phyloP scores from a whole-genome alignment of 192 early-diverging fungal species.

The Coemansia sp. region DNA sequence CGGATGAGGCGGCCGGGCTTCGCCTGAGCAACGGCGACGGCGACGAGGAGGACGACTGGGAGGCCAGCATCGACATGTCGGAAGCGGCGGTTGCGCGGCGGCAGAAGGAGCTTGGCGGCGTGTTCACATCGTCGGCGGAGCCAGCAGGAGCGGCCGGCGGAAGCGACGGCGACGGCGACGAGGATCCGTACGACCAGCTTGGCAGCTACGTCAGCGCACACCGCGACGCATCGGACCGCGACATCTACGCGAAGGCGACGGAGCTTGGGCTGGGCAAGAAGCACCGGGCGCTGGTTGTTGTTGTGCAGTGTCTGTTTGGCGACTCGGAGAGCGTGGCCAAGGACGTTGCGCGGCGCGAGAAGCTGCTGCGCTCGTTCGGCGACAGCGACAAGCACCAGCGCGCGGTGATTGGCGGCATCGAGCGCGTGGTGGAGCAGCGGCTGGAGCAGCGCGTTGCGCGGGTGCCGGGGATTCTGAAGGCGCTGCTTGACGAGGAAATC shows the following conservation, averaged over 20 bases:
- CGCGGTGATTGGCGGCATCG: conserved; percentile 88
- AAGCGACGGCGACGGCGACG: conserved; percentile 55
- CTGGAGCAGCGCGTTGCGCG: conserved; percentile 13
- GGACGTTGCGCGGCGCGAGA: conserved; percentile 71
- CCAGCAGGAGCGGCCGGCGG: conserved; percentile 67
- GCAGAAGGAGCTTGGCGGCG: conserved; percentile 65
- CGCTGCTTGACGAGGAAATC: conserved; percentile 87
- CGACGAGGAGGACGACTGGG: conserved; percentile 73
- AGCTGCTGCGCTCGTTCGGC: conserved; percentile 74
- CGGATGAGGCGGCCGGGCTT: conserved; percentile 67
- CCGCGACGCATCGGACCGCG: conserved; percentile 61
- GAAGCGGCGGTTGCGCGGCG: conserved; percentile 76
- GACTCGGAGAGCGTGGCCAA: conserved; percentile 54
- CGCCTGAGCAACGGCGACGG: conserved; percentile 51
- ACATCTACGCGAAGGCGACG: conserved; percentile 75
- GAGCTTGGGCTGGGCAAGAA: conserved; percentile 74
- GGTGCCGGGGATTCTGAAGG: conserved; percentile 78
- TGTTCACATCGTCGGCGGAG: conserved; percentile 42
- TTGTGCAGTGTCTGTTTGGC: conserved; percentile 83
- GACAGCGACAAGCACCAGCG: conserved; percentile 82
- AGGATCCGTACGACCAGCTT: conserved; percentile 72
- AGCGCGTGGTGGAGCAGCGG: conserved; percentile 69
- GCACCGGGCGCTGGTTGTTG: conserved; percentile 77
- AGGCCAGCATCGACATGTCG: conserved; percentile 68
- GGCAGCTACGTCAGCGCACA: conserved; percentile 71